These are phyloP conservation scores for Gastrodia elata DNA, from an alignment of 106 monocot species.

Conservation along the genomic window DNA sequence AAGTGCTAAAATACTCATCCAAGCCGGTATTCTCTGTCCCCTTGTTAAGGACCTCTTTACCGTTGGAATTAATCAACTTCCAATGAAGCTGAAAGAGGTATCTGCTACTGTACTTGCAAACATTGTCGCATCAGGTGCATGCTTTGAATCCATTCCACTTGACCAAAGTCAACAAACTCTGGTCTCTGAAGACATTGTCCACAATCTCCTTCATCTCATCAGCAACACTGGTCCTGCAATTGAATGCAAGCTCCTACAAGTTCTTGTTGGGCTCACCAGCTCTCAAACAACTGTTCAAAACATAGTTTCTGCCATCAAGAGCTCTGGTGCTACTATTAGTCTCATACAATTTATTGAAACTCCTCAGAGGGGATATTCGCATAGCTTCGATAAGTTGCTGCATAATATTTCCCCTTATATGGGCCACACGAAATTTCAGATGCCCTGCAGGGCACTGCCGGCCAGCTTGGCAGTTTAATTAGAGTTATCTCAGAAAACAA, in stretches of 20 bases:
- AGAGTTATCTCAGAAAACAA: slow-evolving; percentile 51
- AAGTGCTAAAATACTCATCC: slow-evolving; percentile 56
- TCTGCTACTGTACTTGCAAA: slow-evolving; percentile 64
- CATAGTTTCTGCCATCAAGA: slow-evolving; percentile 71
- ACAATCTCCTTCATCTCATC: slow-evolving; percentile 87
- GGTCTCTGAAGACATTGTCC: slow-evolving; percentile 73
- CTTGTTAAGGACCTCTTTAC: slow-evolving; percentile 65
- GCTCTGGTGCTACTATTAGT: slow-evolving; percentile 82
- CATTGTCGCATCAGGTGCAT: slow-evolving; percentile 45
- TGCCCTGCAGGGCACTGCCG: slow-evolving; percentile 40
- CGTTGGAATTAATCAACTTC: slow-evolving; percentile 48
- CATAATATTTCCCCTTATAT: slow-evolving; percentile 70
- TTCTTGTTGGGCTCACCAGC: slow-evolving; percentile 73
- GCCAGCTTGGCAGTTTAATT: slow-evolving; percentile 57
- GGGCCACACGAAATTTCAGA: slow-evolving; percentile 64
- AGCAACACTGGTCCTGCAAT: slow-evolving; percentile 95
- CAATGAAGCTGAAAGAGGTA: slow-evolving; percentile 64
- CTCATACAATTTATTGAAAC: slow-evolving; percentile 82
- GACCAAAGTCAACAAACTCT: slow-evolving; percentile 45
- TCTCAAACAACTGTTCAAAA: slow-evolving; percentile 38
- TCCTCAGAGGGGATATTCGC: slow-evolving; percentile 67
- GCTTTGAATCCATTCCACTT: slow-evolving; percentile 56
- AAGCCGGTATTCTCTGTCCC: slow-evolving; percentile 56
- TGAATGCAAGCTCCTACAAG: slow-evolving; percentile 78
- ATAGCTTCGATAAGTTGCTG: slow-evolving; percentile 62